Evolutionary conservation across 2,329 filamentous ascomycete species (phyloP), one percentile per base, ranked within the genome.

Genomic region (Sclerotinia glacialis): DNA sequence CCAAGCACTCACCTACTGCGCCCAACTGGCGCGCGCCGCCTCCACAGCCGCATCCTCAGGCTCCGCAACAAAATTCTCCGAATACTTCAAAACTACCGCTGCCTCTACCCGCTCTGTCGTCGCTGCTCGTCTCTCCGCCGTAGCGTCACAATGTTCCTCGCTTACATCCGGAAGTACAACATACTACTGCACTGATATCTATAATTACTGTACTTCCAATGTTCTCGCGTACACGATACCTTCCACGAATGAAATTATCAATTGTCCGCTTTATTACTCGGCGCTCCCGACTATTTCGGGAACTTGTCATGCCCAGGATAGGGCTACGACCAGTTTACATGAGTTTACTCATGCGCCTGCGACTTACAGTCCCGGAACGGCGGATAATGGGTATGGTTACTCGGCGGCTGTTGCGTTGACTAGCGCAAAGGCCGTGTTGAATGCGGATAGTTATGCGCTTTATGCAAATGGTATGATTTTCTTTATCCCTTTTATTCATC

Each of bases 211-310:
- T 77, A 56, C 67, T 7, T 55, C 56, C n/a, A 72, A 73, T 23
- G 83, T 87, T 4, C 77, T 90, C 23, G 88, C 87, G 1, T 90
- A 88, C 75, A 88, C 86, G 0, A 76, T 87, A 5, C 84, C 85
- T 0, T 78, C 79, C 1, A 72, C 72, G 37, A 83, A 82, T 75
- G 78, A 82, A 74, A 84, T 89, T 76, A 84, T 83, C 66, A 88
- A 88, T 78, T 90, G 87, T 77, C 79, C 81, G 18, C 76, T 85
- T 26, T 87, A 83, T 78, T 90, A 87, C 79, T 82, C 74, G 54
- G 78, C 76, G 16, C 80, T 90, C 11, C 79, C 84, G 0, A 79
- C 80, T 1, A 67, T 85, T 40, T 78, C 82, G 11, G 71, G 71
- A 11, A 77, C 75, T 1, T 91, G 88, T 79, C 86, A 89, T 74